These are phyloP conservation scores for Grosmannia huntii DNA, from an alignment of 2,329 filamentous ascomycete species.

Conservation along the genomic window DNA sequence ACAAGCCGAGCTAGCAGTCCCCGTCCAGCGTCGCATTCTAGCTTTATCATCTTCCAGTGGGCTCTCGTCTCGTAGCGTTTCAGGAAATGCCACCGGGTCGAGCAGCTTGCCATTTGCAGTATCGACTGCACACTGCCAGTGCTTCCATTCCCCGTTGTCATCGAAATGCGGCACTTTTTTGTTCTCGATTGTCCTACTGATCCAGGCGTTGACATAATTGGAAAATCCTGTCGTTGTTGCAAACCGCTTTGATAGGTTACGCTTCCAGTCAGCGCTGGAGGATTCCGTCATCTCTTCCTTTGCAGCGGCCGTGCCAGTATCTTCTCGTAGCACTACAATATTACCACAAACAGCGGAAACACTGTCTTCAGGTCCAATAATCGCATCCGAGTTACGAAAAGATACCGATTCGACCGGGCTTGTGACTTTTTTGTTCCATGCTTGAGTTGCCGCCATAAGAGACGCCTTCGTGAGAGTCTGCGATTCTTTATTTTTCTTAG, in stretches of 20 bases:
- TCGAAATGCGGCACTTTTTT: neutral
- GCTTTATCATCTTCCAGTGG: neutral
- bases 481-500: neutral
- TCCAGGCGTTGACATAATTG: neutral
- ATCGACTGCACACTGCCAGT: constrained; percentile 23
- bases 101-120: constrained; percentile 23
- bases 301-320: neutral
- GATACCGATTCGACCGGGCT: neutral
- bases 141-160: neutral
- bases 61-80: constrained; percentile 13
- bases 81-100: constrained; percentile 19
- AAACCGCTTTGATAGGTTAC: neutral
- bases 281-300: neutral
- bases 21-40: neutral
- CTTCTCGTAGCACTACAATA: neutral
- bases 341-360: neutral
- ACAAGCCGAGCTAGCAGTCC: neutral
- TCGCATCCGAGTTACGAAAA: neutral
- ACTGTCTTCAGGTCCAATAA: neutral
- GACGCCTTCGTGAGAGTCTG: neutral
- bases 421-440: no score
- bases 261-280: neutral
- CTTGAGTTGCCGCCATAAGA: neutral
- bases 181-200: neutral
- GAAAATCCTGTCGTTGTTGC: neutral